These are phyloP conservation scores for Salix caprea DNA, from an alignment of 345 rosid genomes.

Conservation along the genomic window DNA sequence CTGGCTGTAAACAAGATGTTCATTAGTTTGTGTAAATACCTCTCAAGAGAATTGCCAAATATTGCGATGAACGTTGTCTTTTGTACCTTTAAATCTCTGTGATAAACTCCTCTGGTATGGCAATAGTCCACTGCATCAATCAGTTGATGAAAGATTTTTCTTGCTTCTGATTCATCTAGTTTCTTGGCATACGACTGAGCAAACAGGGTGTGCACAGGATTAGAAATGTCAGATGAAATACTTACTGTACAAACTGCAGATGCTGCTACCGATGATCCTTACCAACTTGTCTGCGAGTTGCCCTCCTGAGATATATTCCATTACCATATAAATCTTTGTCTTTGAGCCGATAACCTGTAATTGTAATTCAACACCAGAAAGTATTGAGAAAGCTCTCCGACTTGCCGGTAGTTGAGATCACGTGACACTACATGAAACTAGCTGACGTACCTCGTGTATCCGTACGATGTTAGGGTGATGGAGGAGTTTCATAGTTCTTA, in stretches of 20 bases:
- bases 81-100: conserved; percentile 80
- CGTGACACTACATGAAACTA: neutral
- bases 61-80: neutral
- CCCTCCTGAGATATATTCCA: conserved; percentile 84
- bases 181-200: conserved; percentile 47
- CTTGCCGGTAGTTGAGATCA: neutral
- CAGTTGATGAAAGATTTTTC: conserved; percentile 76
- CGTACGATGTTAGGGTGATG: conserved; percentile 73
- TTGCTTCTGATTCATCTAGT: conserved; percentile 64
- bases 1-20: conserved; percentile 50
- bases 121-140: conserved; percentile 83
- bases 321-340: conserved; percentile 76
- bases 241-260: neutral
- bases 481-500: conserved; percentile 79
- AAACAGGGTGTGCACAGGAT: neutral
- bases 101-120: conserved; percentile 81
- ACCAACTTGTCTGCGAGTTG: conserved; percentile 83
- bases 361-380: neutral
- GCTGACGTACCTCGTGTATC: conserved; percentile 66
- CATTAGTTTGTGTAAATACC: conserved; percentile 1
- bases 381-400: neutral
- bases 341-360: conserved; percentile 79
- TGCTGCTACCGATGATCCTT: conserved; percentile 17
- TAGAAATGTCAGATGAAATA: neutral
- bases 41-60: neutral